A percentile compares a stretch with the other conserved stretches of the same genome.
These are phyloP conservation scores for Neodidymelliopsis sp. DNA, from an alignment of 2,329 filamentous ascomycete genomes.

Conservation along the genomic window DNA sequence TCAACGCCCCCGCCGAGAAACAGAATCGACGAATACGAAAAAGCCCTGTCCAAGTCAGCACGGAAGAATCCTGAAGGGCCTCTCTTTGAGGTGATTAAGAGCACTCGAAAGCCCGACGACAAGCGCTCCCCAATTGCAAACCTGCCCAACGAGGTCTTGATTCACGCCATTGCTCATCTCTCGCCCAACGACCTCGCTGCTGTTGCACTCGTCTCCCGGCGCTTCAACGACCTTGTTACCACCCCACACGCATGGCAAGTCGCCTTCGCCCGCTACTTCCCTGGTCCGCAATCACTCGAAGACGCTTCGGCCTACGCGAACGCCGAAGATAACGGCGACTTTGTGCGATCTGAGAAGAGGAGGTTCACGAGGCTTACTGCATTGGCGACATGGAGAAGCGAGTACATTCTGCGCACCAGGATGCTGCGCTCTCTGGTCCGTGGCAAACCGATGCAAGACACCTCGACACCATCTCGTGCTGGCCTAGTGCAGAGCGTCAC, in stretches of 20 bases:
- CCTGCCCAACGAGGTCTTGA: conserved; percentile 92
- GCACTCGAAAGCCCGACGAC: conserved; percentile 52
- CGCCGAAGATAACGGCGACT: conserved; percentile 44
- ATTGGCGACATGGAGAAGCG: conserved; percentile 92
- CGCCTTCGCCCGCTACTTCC: conserved; percentile 90
- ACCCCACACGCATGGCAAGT: conserved; percentile 93
- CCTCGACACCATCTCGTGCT: conserved; percentile 61
- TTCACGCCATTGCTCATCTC: conserved; percentile 88
- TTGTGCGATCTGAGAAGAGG: conserved; percentile 74
- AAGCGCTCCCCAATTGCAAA: conserved; percentile 60
- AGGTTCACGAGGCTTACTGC: conserved; percentile 83
- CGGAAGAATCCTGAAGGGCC: conserved; percentile 53
- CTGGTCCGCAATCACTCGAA: conserved; percentile 70
- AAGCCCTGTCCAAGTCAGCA: conserved; percentile 50
- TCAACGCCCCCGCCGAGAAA: conserved; percentile 54
- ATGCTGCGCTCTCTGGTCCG: conserved; percentile 81
- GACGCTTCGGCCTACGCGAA: conserved; percentile 54
- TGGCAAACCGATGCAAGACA: conserved; percentile 74
- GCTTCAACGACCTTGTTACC: conserved; percentile 86
- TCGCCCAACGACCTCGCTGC: conserved; percentile 83
- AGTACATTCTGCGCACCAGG: conserved; percentile 88
- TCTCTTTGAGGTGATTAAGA: conserved; percentile 62
- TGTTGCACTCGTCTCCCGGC: conserved; percentile 84
- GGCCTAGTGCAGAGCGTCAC: conserved; percentile 69
- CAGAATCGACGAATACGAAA: conserved; percentile 64